Percentiles rank a stretch among this genome's conserved stretches.
phyloP scores from a whole-genome alignment of 768 basidiomycete species.

The Pholiota microspora region DNA sequence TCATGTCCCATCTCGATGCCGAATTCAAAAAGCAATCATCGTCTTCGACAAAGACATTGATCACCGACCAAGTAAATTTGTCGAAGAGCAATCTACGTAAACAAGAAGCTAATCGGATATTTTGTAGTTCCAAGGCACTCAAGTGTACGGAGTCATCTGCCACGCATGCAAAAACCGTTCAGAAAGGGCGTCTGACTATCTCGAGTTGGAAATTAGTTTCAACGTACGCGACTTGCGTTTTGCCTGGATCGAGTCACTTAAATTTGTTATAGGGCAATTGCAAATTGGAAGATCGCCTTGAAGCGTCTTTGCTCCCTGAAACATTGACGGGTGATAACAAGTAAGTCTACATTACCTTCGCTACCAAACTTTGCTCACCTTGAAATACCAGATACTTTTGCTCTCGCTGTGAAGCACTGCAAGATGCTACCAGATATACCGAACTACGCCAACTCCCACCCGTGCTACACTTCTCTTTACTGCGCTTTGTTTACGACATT shows the following conservation, averaged over 20 bases:
- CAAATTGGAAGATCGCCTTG: slow-evolving; percentile 71
- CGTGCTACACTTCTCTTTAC: slow-evolving; percentile 85
- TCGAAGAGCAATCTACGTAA: too few species aligned
- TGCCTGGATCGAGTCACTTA: not conserved
- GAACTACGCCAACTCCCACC: slow-evolving; percentile 75
- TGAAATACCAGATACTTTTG: slow-evolving; percentile 67
- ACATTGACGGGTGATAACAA: slow-evolving; percentile 78
- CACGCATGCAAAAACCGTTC: slow-evolving; percentile 65
- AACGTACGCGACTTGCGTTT: slow-evolving; percentile 43
- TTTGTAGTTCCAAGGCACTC: slow-evolving; percentile 80
- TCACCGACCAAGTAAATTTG: slow-evolving; percentile 63
- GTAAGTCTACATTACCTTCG: slow-evolving; percentile 35
- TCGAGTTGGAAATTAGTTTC: slow-evolving; percentile 87
- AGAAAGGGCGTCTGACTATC: slow-evolving; percentile 68
- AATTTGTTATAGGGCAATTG: slow-evolving; percentile 56
- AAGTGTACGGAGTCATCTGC: slow-evolving; percentile 81
- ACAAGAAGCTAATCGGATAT: too few species aligned
- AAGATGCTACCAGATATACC: slow-evolving; percentile 78
- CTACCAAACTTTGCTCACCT: not conserved
- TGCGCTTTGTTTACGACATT: slow-evolving; percentile 90
- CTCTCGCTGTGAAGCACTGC: slow-evolving; percentile 65
- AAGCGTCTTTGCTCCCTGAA: slow-evolving; percentile 67
- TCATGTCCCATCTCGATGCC: slow-evolving; percentile 83
- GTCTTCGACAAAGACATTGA: slow-evolving; percentile 59
- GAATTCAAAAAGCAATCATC: slow-evolving; percentile 84